Conservation (phyloP, 2,329 filamentous ascomycete genomes). For the Pseudopithomyces chartarum region DNA sequence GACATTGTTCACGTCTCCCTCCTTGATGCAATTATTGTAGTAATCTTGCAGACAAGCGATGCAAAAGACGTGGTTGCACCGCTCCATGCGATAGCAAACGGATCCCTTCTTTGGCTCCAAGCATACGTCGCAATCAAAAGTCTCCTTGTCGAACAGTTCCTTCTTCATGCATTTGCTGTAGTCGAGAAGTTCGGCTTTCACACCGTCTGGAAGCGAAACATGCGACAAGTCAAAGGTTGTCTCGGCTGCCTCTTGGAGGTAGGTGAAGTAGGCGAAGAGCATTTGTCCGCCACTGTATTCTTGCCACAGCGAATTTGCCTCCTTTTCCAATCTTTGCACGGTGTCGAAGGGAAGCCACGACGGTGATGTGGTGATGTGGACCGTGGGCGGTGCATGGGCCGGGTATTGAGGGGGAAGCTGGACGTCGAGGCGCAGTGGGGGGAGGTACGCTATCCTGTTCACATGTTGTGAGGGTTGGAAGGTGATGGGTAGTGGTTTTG, state of each 20-base stretch:
- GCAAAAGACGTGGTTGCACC: constrained; percentile 92
- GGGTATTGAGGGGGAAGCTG: constrained; percentile 62
- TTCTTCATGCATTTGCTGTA: constrained; percentile 77
- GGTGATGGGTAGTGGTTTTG: constrained; percentile 51
- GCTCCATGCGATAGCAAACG: constrained; percentile 78
- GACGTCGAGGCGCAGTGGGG: constrained; percentile 59
- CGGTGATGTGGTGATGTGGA: constrained; percentile 55
- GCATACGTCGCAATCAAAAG: constrained; percentile 87
- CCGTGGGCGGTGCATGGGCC: constrained; percentile 54
- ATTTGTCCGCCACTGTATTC: constrained; percentile 63
- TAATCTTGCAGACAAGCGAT: constrained; percentile 84
- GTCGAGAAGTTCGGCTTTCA: constrained; percentile 74
- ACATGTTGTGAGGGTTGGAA: constrained; percentile 44
- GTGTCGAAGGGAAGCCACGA: constrained; percentile 58
- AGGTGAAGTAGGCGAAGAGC: constrained; percentile 64
- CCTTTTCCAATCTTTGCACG: constrained; percentile 52
- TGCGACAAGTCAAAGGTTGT: constrained; percentile 57
- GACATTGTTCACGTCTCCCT: constrained; percentile 80
- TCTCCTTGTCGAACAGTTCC: constrained; percentile 78
- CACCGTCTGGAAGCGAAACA: constrained; percentile 53
- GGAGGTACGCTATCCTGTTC: constrained; percentile 59
- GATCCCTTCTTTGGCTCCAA: constrained; percentile 89
- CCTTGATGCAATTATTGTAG: constrained; percentile 84
- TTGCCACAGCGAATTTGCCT: constrained; percentile 61
- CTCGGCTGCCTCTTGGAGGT: constrained; percentile 63